Base-by-base conservation (phyloP, 305 asterid genomes). In the Fraxinus baroniana region DNA sequence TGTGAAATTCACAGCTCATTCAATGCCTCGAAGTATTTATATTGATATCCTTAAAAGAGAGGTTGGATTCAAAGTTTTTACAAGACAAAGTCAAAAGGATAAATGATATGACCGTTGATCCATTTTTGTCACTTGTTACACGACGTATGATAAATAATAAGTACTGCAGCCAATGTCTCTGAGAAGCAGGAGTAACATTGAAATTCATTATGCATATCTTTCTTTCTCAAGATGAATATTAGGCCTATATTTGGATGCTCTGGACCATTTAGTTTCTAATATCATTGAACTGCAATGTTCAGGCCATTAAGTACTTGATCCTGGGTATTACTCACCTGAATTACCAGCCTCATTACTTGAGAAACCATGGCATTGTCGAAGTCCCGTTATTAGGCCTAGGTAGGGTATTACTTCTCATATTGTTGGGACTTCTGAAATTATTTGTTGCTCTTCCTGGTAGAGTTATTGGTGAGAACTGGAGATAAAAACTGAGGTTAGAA, bases 1-100 rank as follows among this genome's bases (percentile, higher is more conserved):
- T 55, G 76, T 78, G 66, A 36, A 28, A 37, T 66, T 66, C 36
- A 20, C 60, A 35, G 74, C 77, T 82, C 85, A 79, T 74, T 49
- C 17, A 80, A 60, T 18, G 76, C 18, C 76, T 26, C 81, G 30
- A 60, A 33, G 26, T 57, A 74, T 60, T 79, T 33, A 26, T 17
- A 55, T 10, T 46, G 66, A n/a, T 6, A 46, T 68, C 64, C 39
- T 57, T 32, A 3, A 0, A 49, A 68, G 18, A 62, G 70, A 46
- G 36, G 77, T 33, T 55, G 39, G 41, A 46, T 30, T 3, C 7
- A 12, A 30, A 30, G 76, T 71, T 32, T 33, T 5, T 33, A 33
- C 76, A 5, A 70, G 17, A 70, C 39, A 2, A 33, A 17, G 22
- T 71, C 13, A 5, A 12, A 71, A 71, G 24, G 46, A 71, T 71